Percentiles rank a stretch among this genome's conserved stretches.
Conservation (phyloP, 2,329 filamentous ascomycete species). For the Talaromyces amestolkiae region DNA sequence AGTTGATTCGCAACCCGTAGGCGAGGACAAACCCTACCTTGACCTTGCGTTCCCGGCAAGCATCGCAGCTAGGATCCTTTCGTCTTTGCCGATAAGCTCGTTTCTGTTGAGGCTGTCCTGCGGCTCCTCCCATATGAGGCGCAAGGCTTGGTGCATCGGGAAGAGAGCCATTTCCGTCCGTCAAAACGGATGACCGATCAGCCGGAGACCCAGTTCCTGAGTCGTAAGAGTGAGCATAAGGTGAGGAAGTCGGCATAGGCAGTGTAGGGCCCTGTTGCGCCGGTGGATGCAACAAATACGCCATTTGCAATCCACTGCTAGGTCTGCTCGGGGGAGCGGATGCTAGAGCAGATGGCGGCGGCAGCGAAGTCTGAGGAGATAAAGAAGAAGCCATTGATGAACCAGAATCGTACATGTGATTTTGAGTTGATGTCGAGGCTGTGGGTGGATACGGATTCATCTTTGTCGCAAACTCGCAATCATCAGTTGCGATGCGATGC, state of each 20-base stretch:
- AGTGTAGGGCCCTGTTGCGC: conserved; percentile 27
- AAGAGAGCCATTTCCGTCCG: conserved; percentile 41
- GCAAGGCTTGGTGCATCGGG: conserved; percentile 34
- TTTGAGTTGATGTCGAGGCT: conserved; percentile 2
- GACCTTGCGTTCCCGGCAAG: conserved; percentile 79
- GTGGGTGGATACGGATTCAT: conserved; percentile 18
- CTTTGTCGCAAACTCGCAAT: conserved; percentile 9
- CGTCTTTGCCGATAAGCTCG: conserved; percentile 89
- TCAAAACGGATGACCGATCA: conserved; percentile 35
- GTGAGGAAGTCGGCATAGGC: conserved; percentile 26
- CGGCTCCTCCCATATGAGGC: conserved; percentile 37
- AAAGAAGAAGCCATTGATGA: conserved; percentile 38
- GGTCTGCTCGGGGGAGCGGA: conserved; percentile 40
- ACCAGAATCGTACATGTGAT: conserved; percentile 9
- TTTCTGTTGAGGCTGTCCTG: conserved; percentile 71
- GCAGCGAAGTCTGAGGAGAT: conserved; percentile 31
- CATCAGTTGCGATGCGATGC: conserved; percentile 11
- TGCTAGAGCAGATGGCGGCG: conserved; percentile 30
- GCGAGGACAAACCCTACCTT: conserved; percentile 47
- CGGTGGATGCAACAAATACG: conserved; percentile 41
- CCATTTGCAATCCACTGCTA: conserved; percentile 41
- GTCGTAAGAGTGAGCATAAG: conserved; percentile 41
- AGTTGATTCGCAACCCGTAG: not conserved
- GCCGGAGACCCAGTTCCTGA: conserved; percentile 41
- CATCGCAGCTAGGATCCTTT: conserved; percentile 97